phyloP scores from a whole-genome alignment of 257 asterid species.

The Gentiana dahurica region DNA sequence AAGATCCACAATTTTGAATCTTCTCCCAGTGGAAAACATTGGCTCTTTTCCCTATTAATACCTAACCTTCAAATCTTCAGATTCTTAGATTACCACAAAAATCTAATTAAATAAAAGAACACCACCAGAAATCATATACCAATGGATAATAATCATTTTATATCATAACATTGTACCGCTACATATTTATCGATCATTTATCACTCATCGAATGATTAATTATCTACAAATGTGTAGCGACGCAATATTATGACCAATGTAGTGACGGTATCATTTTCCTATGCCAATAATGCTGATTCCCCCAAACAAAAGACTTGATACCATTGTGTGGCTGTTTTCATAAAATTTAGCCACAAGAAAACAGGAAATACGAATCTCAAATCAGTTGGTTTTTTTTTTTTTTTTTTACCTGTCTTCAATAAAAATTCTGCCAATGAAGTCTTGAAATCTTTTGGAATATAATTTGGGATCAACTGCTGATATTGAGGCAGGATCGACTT shows the following conservation, averaged over 20 bases:
- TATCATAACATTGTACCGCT: no score
- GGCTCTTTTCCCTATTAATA: constrained; percentile 46
- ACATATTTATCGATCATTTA: no score
- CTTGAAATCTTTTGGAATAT: constrained; percentile 79
- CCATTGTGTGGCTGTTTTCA: constrained; percentile 42
- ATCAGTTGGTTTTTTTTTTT: background rate
- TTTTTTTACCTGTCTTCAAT: constrained; percentile 52
- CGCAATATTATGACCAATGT: no score
- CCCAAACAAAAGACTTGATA: constrained; percentile 26
- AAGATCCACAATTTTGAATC: constrained; percentile 21
- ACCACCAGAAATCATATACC: constrained; percentile 5
- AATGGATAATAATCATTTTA: no score
- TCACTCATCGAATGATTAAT: no score
- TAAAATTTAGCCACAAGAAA: constrained; percentile 50
- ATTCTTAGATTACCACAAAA: constrained; percentile 27
- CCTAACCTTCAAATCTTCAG: constrained; percentile 35
- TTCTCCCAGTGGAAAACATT: constrained; percentile 21
- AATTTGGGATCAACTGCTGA: constrained; percentile 95
- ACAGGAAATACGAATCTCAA: constrained; percentile 7
- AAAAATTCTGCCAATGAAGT: constrained; percentile 71
- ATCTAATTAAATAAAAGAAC: constrained; percentile 11
- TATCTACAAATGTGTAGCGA: no score
- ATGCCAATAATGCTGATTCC: constrained; percentile 20
- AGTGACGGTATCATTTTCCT: constrained; percentile 1
- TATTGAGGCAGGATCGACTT: constrained; percentile 72